A percentile compares a stretch with the other conserved stretches of the same genome.
Conservation (phyloP, 1,284 basidiomycete species). For the Trichosporon faecale region DNA sequence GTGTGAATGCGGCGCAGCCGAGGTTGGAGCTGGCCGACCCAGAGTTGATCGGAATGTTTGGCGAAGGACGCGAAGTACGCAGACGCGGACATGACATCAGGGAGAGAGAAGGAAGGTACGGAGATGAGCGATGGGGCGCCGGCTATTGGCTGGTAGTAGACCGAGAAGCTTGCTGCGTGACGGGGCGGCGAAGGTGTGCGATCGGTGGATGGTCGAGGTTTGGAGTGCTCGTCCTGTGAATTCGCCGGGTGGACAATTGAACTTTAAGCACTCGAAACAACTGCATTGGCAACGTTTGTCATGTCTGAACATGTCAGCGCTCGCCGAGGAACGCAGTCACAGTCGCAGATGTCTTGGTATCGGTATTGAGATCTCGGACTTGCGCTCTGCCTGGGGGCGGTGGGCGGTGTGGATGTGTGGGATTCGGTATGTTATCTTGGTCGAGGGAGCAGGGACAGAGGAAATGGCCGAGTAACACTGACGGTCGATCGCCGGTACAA, state of each 20-base stretch:
- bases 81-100: background rate
- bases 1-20: background rate
- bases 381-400: no score
- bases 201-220: background rate
- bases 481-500: background rate
- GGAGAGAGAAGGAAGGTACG: no score
- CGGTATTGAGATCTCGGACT: background rate
- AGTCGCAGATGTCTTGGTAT: background rate
- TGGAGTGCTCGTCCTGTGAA: background rate
- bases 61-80: background rate
- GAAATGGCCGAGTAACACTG: background rate
- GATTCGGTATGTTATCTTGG: background rate
- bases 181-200: background rate
- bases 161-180: background rate
- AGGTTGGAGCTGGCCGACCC: background rate
- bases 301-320: background rate
- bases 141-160: background rate
- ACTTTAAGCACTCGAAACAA: background rate
- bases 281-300: background rate
- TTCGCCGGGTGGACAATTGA: background rate
- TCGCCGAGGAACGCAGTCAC: background rate
- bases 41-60: background rate
- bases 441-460: background rate
- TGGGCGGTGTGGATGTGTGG: background rate
- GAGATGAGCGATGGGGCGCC: background rate